Evolutionary conservation across 495 filamentous ascomycete species (phyloP).

Genomic region (Aspergillus nanangensis): DNA sequence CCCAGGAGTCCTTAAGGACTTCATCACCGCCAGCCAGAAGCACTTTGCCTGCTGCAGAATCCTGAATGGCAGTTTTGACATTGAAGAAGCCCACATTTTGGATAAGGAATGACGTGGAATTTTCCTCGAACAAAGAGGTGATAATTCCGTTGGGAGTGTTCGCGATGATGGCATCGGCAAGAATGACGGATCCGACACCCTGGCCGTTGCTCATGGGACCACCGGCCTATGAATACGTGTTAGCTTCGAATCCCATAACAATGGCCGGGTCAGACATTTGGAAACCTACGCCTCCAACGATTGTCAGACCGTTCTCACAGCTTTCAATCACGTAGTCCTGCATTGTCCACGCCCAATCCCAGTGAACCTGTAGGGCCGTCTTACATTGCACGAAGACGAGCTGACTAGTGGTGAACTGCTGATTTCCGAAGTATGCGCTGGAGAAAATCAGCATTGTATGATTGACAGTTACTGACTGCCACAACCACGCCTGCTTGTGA

Average conservation of each 20-base stretch:
- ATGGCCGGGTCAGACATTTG: not conserved
- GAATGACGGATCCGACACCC: not conserved
- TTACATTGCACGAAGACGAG: not conserved
- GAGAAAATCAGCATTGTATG: not conserved
- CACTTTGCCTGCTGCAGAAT: not conserved
- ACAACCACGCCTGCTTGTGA: not conserved
- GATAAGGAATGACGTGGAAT: not conserved
- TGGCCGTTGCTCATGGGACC: not conserved
- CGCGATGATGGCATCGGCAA: not conserved
- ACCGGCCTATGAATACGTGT: not conserved
- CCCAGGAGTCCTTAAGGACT: not conserved
- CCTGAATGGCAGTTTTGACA: not conserved
- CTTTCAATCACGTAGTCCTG: not conserved
- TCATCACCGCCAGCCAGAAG: not conserved
- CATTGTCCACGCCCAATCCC: not conserved
- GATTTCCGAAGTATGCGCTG: not conserved
- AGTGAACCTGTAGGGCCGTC: not conserved
- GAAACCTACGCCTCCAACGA: not conserved
- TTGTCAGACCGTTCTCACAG: not conserved
- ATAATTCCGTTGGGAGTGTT: not conserved
- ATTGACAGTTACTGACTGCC: too few species aligned
- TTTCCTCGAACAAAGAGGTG: not conserved
- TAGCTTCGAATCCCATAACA: not conserved
- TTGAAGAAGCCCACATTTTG: not conserved
- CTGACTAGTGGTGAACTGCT: not conserved